Evolutionary conservation across 352 stramenopile genomes (phyloP).

Genomic region (Globisporangium middletonii): DNA sequence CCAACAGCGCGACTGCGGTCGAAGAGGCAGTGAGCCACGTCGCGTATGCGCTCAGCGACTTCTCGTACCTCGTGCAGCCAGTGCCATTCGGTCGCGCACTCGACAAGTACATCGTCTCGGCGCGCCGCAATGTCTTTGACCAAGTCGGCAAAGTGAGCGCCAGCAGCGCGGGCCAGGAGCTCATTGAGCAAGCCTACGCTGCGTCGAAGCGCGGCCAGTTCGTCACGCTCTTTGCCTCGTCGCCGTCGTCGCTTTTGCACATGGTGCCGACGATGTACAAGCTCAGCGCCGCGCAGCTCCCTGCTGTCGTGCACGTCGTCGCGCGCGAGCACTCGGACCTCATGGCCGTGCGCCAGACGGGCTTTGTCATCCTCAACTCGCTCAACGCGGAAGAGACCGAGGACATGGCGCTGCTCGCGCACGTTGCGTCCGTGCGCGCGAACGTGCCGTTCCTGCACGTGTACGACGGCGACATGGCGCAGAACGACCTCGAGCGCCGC

Average conservation of each 20-base stretch:
- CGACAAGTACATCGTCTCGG: slow-evolving; percentile 64
- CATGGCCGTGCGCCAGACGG: slow-evolving; percentile 89
- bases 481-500: slow-evolving; percentile 72
- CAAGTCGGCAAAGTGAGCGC: slow-evolving; percentile 61
- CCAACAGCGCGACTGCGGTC: slow-evolving; percentile 22
- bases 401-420: slow-evolving; percentile 88
- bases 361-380: slow-evolving; percentile 87
- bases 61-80: slow-evolving; percentile 61
- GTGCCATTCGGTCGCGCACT: slow-evolving; percentile 58
- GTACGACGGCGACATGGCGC: slow-evolving; percentile 89
- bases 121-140: slow-evolving; percentile 75
- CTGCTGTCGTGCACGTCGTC: slow-evolving; percentile 88
- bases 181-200: slow-evolving; percentile 60
- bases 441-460: slow-evolving; percentile 92
- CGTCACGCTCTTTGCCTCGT: slow-evolving; percentile 88
- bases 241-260: slow-evolving; percentile 76
- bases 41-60: slow-evolving; percentile 72
- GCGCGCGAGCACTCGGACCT: slow-evolving; percentile 89
- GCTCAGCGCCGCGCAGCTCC: slow-evolving; percentile 82
- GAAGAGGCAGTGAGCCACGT: slow-evolving; percentile 78
- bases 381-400: slow-evolving; percentile 84
- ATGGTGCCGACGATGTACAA: slow-evolving; percentile 95
- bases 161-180: slow-evolving; percentile 40
- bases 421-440: slow-evolving; percentile 87
- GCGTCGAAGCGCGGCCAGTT: slow-evolving; percentile 71